These are phyloP conservation scores for Penicillium arizonense DNA, from an alignment of 495 filamentous ascomycete species.

Conservation along the genomic window DNA sequence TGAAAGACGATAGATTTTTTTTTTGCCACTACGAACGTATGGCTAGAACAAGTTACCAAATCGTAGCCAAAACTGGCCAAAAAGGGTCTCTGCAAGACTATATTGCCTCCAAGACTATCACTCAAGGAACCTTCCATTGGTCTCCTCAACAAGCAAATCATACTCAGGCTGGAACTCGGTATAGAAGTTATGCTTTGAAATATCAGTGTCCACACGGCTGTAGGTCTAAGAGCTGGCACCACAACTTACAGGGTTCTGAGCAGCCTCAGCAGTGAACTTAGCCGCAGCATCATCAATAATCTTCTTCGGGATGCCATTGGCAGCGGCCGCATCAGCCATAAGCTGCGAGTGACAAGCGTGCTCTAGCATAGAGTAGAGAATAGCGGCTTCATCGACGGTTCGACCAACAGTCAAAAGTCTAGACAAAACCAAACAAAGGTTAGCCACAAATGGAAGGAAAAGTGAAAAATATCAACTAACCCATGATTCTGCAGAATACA, in stretches of 20 bases:
- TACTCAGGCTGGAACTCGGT: conserved; percentile 48
- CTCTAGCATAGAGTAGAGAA: conserved; percentile 66
- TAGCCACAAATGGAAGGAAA: conserved; percentile 1
- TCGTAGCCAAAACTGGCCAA: too few relatives aligned
- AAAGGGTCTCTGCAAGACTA: not conserved
- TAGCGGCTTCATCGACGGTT: conserved; percentile 66
- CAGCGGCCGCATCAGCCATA: conserved; percentile 61
- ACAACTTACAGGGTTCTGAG: conserved; percentile 39
- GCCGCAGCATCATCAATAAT: conserved; percentile 42
- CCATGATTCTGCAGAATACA: conserved; percentile 69
- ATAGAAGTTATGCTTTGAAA: conserved; percentile 40
- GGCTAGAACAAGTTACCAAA: too few relatives aligned
- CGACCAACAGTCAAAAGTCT: conserved; percentile 60
- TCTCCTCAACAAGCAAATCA: conserved; percentile 45
- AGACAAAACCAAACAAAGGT: not conserved
- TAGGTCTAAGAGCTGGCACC: not conserved
- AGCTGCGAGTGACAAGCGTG: conserved; percentile 66
- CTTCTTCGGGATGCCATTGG: conserved; percentile 55
- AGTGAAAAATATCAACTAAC: conserved; percentile 12
- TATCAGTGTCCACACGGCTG: conserved; percentile 2
- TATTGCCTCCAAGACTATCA: conserved; percentile 7
- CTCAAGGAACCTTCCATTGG: conserved; percentile 38
- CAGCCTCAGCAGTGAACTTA: conserved; percentile 37
- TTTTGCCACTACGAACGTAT: too few relatives aligned
- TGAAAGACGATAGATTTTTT: too few relatives aligned